Conservation (phyloP, 75 land plant species). For the Azolla pinnata region DNA sequence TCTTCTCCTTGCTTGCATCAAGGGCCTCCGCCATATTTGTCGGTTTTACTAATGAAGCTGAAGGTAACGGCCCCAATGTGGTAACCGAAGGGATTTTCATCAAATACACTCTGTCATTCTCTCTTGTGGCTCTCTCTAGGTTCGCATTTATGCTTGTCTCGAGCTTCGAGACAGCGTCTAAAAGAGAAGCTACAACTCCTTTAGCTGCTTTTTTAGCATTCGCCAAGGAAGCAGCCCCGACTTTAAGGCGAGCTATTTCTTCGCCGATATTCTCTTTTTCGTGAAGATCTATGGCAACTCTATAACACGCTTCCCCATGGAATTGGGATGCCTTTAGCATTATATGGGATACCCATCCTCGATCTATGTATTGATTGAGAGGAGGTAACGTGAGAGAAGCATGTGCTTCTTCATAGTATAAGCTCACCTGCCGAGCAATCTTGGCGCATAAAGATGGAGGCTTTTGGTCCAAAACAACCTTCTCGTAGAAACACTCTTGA, state of each 20-base stretch:
- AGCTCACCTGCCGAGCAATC: constrained; percentile 79
- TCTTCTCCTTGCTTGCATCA: constrained; percentile 87
- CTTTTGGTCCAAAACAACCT: constrained; percentile 69
- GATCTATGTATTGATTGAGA: constrained; percentile 86
- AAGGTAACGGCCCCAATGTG: constrained; percentile 55
- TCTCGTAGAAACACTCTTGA: constrained; percentile 98
- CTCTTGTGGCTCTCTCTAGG: constrained; percentile 81
- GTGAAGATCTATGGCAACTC: constrained; percentile 71
- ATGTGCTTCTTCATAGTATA: constrained; percentile 84
- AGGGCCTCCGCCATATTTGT: constrained; percentile 55
- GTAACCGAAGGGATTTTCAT: constrained; percentile 76
- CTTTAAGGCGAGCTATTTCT: constrained; percentile 82
- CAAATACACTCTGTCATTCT: constrained; percentile 94
- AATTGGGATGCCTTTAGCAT: constrained; percentile 88
- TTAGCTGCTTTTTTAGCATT: constrained; percentile 74
- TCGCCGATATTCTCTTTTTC: constrained; percentile 94
- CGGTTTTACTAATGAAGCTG: constrained; percentile 79
- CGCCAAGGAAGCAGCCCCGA: constrained; percentile 48
- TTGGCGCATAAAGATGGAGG: constrained; percentile 76
- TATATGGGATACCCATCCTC: constrained; percentile 87
- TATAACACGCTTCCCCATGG: constrained; percentile 79
- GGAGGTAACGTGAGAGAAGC: constrained; percentile 60
- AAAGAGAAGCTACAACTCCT: constrained; percentile 67
- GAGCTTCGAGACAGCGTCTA: constrained; percentile 63
- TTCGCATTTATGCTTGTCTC: constrained; percentile 62